A percentile compares a stretch with the other conserved stretches of the same genome.
Conservation (phyloP, 2,329 filamentous ascomycete species). For the Sodiomyces alkalinus region DNA sequence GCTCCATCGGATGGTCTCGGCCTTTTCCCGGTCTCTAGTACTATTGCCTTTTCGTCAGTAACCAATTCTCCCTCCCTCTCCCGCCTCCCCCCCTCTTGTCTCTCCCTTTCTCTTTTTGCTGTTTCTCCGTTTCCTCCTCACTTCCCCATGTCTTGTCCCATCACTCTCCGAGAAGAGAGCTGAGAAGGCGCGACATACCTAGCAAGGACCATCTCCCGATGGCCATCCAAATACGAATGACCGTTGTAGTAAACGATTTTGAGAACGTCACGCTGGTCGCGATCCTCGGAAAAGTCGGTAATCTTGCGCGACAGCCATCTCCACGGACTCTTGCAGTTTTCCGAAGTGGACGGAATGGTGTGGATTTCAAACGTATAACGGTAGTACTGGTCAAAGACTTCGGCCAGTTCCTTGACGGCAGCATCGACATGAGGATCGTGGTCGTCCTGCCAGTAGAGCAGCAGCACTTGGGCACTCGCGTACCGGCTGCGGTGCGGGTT, state of each 20-base stretch:
- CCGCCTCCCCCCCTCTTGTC: no score
- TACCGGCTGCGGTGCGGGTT: conserved; percentile 37
- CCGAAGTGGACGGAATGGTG: conserved; percentile 32
- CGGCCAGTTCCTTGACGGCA: conserved; percentile 30
- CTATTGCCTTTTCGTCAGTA: conserved; percentile 16
- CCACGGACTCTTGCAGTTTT: conserved; percentile 32
- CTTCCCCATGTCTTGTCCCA: no score
- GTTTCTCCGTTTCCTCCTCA: no score
- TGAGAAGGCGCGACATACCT: conserved; percentile 26
- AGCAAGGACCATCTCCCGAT: conserved; percentile 41
- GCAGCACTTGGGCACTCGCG: conserved; percentile 32
- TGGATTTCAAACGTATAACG: conserved; percentile 32
- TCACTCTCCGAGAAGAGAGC: no score
- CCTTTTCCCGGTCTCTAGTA: conserved; percentile 28
- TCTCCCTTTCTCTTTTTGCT: no score
- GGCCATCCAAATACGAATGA: conserved; percentile 35
- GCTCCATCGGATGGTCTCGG: conserved; percentile 37
- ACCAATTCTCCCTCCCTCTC: not conserved
- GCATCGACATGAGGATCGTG: conserved; percentile 20
- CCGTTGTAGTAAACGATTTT: conserved; percentile 46
- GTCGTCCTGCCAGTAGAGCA: conserved; percentile 43
- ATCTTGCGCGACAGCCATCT: conserved; percentile 37
- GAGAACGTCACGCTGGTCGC: conserved; percentile 38
- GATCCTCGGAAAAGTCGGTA: conserved; percentile 35
- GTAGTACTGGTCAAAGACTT: conserved; percentile 36